A percentile compares a stretch with the other conserved stretches of the same genome.
Evolutionary conservation across 1,284 basidiomycete genomes (phyloP).

Genomic region (Peniophora sp.): DNA sequence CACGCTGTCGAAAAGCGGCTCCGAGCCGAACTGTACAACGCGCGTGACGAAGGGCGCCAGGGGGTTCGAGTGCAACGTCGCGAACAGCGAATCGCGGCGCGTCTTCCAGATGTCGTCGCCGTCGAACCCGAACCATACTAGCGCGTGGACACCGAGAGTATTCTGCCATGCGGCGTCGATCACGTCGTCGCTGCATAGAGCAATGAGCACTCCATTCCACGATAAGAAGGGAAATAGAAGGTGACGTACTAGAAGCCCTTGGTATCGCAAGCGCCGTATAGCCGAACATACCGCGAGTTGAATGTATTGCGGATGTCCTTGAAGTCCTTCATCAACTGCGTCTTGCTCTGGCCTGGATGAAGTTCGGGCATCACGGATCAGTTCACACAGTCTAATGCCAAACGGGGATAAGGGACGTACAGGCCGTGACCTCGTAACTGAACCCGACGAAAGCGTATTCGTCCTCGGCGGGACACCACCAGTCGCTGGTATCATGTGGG

Average conservation of each 20-base stretch:
- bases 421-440: slow-evolving; percentile 53
- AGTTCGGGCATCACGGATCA: neutral
- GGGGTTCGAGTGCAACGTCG: slow-evolving; percentile 51
- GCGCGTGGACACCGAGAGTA: slow-evolving; percentile 61
- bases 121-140: slow-evolving; percentile 71
- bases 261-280: slow-evolving; percentile 62
- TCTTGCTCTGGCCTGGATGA: slow-evolving; percentile 22
- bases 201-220: neutral
- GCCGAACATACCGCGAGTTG: slow-evolving; percentile 59
- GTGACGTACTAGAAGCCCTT: slow-evolving; percentile 54
- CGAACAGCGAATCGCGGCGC: slow-evolving; percentile 46
- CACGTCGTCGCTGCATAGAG: slow-evolving; percentile 45
- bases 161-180: slow-evolving; percentile 67
- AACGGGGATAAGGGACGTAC: slow-evolving; percentile 24
- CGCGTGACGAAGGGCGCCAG: slow-evolving; percentile 63
- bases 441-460: slow-evolving; percentile 72
- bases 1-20: slow-evolving; percentile 62
- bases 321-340: slow-evolving; percentile 51
- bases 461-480: slow-evolving; percentile 58
- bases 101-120: slow-evolving; percentile 45
- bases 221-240: slow-evolving; percentile 2
- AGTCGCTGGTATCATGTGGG: slow-evolving; percentile 35
- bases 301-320: slow-evolving; percentile 52
- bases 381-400: neutral
- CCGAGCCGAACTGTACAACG: slow-evolving; percentile 65